phyloP scores from a whole-genome alignment of 768 basidiomycete species.

The Crucibulum laeve region DNA sequence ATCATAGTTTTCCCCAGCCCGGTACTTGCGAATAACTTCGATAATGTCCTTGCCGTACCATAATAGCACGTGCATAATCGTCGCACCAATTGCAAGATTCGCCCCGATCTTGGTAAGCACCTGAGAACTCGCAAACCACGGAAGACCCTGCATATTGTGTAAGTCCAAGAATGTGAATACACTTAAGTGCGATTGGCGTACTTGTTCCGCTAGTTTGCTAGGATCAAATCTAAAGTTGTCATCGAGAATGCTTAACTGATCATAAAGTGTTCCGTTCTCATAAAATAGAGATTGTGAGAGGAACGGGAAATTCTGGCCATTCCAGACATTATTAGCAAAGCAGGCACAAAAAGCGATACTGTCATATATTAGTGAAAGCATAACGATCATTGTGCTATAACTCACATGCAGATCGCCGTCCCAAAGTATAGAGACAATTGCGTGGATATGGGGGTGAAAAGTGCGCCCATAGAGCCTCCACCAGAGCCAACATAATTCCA shows the following conservation, averaged over 20 bases:
- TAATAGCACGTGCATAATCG: slow-evolving; percentile 46
- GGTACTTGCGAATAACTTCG: slow-evolving; percentile 34
- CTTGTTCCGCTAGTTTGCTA: slow-evolving; percentile 39
- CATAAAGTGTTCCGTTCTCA: slow-evolving; percentile 44
- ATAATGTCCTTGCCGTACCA: slow-evolving; percentile 52
- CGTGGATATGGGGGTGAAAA: slow-evolving; percentile 50
- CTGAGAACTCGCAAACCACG: slow-evolving; percentile 43
- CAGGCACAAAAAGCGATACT: slow-evolving; percentile 40
- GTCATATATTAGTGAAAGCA: background rate
- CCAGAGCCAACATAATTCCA: slow-evolving; percentile 55
- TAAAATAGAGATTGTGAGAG: slow-evolving; percentile 47
- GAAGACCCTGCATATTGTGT: slow-evolving; percentile 24
- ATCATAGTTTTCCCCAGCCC: slow-evolving; percentile 38
- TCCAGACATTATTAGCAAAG: slow-evolving; percentile 50
- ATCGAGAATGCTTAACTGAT: slow-evolving; percentile 45
- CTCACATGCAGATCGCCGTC: slow-evolving; percentile 48
- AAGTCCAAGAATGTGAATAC: slow-evolving; percentile 10
- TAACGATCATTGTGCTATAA: background rate
- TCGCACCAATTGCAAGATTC: slow-evolving; percentile 39
- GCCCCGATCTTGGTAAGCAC: slow-evolving; percentile 34
- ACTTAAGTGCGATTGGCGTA: slow-evolving; percentile 22
- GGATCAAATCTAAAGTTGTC: slow-evolving; percentile 45
- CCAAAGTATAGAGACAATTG: slow-evolving; percentile 49
- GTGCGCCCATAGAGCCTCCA: slow-evolving; percentile 38
- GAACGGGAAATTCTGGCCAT: slow-evolving; percentile 58